Evolutionary conservation across 257 asterid species (phyloP).

Genomic region (Verbena officinalis): DNA sequence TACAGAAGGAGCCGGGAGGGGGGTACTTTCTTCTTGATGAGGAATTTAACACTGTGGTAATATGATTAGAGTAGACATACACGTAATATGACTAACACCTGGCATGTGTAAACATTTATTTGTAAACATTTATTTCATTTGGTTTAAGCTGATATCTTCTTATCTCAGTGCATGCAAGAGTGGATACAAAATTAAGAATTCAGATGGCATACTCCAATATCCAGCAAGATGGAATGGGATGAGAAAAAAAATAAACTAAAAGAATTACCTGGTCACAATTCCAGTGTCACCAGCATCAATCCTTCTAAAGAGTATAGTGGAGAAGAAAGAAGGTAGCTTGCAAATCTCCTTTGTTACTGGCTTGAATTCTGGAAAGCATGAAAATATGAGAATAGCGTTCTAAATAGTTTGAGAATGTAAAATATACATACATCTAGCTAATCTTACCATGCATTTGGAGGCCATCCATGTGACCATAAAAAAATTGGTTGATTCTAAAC

Average conservation of each 20-base stretch:
- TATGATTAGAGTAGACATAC: not conserved
- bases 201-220: not conserved
- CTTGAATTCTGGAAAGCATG: conserved; percentile 74
- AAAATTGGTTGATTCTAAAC: conserved; percentile 93
- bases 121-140: conserved; percentile 1
- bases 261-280: conserved; percentile 73
- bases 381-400: conserved; percentile 19
- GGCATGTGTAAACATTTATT: not conserved
- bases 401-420: conserved; percentile 21
- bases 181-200: not conserved
- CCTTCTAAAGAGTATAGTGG: conserved; percentile 75
- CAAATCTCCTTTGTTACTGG: conserved; percentile 92
- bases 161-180: not conserved
- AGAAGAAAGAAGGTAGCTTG: conserved; percentile 99
- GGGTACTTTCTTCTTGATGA: conserved; percentile 3
- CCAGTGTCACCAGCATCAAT: conserved; percentile 78
- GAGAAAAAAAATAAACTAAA: not conserved
- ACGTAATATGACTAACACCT: conserved; percentile 14
- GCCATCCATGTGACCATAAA: conserved; percentile 90
- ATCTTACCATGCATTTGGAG: conserved; percentile 87
- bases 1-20: too few relatives aligned
- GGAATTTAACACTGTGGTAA: not conserved
- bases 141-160: not conserved
- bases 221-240: conserved; percentile 12
- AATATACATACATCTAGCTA: conserved; percentile 22